Conservation (phyloP, 2,329 filamentous ascomycete species). For the Fusarium pseudonygamai region DNA sequence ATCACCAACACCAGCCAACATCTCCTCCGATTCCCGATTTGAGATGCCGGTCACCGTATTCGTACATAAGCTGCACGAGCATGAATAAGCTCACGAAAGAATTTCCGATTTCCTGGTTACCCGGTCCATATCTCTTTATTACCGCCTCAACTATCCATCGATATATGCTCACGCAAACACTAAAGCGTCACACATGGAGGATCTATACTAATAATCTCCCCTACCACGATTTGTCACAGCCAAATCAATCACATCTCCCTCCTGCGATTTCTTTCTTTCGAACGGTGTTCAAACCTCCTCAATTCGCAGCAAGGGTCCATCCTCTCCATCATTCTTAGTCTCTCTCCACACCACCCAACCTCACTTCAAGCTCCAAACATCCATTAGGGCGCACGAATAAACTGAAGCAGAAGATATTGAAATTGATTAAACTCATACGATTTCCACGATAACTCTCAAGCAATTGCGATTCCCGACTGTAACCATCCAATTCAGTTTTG, state of each 20-base stretch:
- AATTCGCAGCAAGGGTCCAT: conserved; percentile 32
- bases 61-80: conserved; percentile 13
- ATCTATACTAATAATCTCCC: background rate
- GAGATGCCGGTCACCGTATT: conserved; percentile 35
- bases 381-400: conserved; percentile 14
- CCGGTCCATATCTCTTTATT: background rate
- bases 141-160: background rate
- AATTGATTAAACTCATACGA: background rate
- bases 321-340: conserved; percentile 16
- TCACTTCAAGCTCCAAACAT: background rate
- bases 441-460: background rate
- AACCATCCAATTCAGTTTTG: background rate
- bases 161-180: background rate
- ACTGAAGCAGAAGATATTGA: background rate
- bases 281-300: conserved; percentile 36
- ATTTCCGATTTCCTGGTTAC: background rate
- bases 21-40: conserved; percentile 20
- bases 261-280: background rate
- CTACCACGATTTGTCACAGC: background rate
- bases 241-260: background rate
- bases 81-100: background rate
- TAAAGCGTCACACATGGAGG: background rate
- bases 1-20: conserved; percentile 3
- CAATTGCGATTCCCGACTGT: background rate
- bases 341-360: conserved; percentile 36